Base-by-base conservation (phyloP, 1,284 basidiomycete species). In the Ustilago hordei region DNA sequence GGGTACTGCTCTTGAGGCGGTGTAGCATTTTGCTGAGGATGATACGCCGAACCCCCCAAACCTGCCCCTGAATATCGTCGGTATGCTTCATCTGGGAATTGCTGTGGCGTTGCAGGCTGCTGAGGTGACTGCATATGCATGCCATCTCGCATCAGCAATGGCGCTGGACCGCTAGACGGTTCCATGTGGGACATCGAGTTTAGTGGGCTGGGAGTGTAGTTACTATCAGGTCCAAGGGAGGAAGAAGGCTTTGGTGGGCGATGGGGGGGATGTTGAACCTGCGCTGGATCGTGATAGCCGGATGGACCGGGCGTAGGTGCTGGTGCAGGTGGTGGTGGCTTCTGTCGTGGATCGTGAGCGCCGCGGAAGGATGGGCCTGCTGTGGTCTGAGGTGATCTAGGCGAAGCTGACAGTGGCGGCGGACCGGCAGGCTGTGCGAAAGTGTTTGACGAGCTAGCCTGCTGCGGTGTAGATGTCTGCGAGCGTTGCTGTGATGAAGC, bases 381-480 rank as follows among this genome's bases (percentile, higher is more conserved):
- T 43, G 41, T 13, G 12, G n/a, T 19, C 8, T 60, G 55, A 35
- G 70, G 58, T 52, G 66, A 61, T 56, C 66, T 28, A 45, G 70
- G 62, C 34, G 75, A 66, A 3, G 73, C 55, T 11, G 80, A 68
- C 41, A 77, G 57, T 13, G 63, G 64, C 9, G 62, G 64, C 23
- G 56, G 62, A 17, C 61, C 62, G 2, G 39, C 38, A 15, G 39
- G 53, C 38, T 64, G 69, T 34, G 47, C 58, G 12, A 63, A 38
- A 2, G 56, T 4, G 23, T 53, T 67, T 3, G 63, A 71, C 5
- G 58, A 48, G 35, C 57, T 61, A 2, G 54, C 36, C 6, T 57
- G 61, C 87, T 70, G 52, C 71, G 54, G 60, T 64, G 55, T 60
- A 23, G 56, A 73, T 17, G 45, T 78, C 39, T 41, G 79, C 34